Evolutionary conservation across 1,139 yeast genomes (phyloP).

Genomic region (Pichia sp.): DNA sequence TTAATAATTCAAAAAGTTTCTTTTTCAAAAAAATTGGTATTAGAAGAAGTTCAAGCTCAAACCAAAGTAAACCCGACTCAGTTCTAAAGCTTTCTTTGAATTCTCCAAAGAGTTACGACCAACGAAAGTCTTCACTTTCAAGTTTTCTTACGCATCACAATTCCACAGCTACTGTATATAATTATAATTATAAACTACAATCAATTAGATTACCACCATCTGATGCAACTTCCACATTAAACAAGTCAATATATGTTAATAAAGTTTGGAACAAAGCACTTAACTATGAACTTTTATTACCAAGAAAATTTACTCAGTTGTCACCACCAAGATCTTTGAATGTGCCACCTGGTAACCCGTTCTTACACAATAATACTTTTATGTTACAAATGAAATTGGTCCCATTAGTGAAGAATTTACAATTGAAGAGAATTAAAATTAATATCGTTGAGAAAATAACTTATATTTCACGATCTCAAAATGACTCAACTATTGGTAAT

Average conservation of each 20-base stretch:
- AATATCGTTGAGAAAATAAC: slow-evolving; percentile 68
- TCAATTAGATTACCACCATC: slow-evolving; percentile 76
- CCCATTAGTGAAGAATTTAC: slow-evolving; percentile 63
- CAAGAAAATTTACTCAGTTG: slow-evolving; percentile 65
- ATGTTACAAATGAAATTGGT: slow-evolving; percentile 61
- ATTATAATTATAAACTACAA: slow-evolving; percentile 39
- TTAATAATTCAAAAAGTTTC: slow-evolving; percentile 7
- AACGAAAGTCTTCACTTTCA: background rate
- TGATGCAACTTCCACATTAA: slow-evolving; percentile 63
- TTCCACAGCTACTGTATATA: slow-evolving; percentile 4
- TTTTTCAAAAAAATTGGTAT: slow-evolving; percentile 23
- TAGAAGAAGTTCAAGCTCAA: slow-evolving; percentile 10
- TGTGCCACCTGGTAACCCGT: slow-evolving; percentile 31
- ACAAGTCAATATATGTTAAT: slow-evolving; percentile 77
- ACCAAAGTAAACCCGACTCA: background rate
- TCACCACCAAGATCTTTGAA: slow-evolving; percentile 37
- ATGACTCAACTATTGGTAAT: slow-evolving; percentile 38
- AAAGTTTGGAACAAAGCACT: slow-evolving; percentile 77
- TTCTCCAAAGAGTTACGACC: slow-evolving; percentile 3
- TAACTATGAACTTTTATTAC: slow-evolving; percentile 71
- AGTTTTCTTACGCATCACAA: background rate
- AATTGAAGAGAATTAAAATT: slow-evolving; percentile 64
- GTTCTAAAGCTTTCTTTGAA: background rate
- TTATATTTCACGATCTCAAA: slow-evolving; percentile 45
- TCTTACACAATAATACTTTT: slow-evolving; percentile 28